Evolutionary conservation across 768 basidiomycete genomes (phyloP).

Genomic region (Dentipellis sp.): DNA sequence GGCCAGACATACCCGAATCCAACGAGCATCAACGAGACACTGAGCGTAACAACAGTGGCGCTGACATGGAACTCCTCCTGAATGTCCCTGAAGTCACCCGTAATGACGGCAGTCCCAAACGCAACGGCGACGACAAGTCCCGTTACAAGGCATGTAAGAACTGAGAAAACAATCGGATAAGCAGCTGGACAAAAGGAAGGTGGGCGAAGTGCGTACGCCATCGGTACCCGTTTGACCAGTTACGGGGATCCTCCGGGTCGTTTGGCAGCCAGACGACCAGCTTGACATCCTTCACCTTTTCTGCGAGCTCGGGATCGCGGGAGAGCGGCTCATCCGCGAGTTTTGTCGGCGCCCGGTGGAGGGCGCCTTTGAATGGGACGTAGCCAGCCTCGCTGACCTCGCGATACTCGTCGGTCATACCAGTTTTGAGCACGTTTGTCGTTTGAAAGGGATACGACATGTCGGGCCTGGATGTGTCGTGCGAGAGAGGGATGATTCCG

Average conservation of each 20-base stretch:
- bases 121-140: constrained; percentile 27
- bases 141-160: constrained; percentile 22
- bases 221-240: constrained; percentile 23
- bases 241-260: constrained; percentile 33
- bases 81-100: constrained; percentile 27
- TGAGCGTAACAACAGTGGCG: constrained; percentile 25
- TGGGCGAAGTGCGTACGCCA: constrained; percentile 21
- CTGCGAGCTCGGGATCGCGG: constrained; percentile 27
- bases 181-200: not conserved
- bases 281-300: constrained; percentile 21
- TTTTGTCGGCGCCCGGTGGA: constrained; percentile 21
- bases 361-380: constrained; percentile 19
- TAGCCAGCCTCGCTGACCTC: constrained; percentile 20
- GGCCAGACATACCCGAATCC: constrained; percentile 24
- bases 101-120: constrained; percentile 28
- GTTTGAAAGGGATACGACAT: constrained; percentile 21
- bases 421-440: constrained; percentile 18
- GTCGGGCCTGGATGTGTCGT: constrained; percentile 18
- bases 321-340: constrained; percentile 13
- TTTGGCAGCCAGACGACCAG: constrained; percentile 28
- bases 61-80: constrained; percentile 23
- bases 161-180: constrained; percentile 4
- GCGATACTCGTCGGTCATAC: constrained; percentile 27
- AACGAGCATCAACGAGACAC: constrained; percentile 27
- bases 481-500: constrained; percentile 1